Evolutionary conservation across 352 stramenopile species (phyloP).

Genomic region (Globisporangium barbulae): DNA sequence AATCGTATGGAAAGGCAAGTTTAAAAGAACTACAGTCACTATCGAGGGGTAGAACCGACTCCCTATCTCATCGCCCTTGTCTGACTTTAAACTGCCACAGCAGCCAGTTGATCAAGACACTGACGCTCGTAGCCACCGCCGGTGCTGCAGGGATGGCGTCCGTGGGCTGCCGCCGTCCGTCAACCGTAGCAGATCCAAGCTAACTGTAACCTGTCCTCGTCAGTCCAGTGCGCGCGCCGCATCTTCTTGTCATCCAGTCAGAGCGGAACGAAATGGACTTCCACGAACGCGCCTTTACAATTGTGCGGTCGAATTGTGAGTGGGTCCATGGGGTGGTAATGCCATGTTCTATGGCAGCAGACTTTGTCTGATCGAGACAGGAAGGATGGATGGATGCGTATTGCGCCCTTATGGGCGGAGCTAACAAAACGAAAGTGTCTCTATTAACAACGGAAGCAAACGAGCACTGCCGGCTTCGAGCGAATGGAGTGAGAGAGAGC

Average conservation of each 20-base stretch:
- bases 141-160: background rate
- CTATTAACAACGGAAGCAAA: slow-evolving; percentile 6
- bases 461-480: background rate
- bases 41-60: background rate
- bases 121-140: background rate
- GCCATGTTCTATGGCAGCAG: background rate
- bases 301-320: background rate
- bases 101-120: background rate
- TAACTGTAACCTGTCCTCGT: background rate
- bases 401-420: background rate
- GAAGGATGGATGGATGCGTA: too few relatives aligned
- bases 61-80: background rate
- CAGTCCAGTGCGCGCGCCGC: background rate
- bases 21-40: background rate
- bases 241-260: background rate
- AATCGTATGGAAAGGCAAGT: background rate
- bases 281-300: slow-evolving; percentile 11
- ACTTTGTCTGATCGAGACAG: too few relatives aligned
- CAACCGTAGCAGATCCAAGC: background rate
- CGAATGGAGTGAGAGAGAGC: too few relatives aligned
- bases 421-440: slow-evolving; percentile 1
- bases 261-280: background rate
- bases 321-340: background rate
- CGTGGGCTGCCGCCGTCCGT: background rate
- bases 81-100: slow-evolving; percentile 10